Percentiles rank a stretch among this genome's conserved stretches.
Evolutionary conservation across 2,329 filamentous ascomycete genomes (phyloP).

Genomic region (Lecanicillium sp.): DNA sequence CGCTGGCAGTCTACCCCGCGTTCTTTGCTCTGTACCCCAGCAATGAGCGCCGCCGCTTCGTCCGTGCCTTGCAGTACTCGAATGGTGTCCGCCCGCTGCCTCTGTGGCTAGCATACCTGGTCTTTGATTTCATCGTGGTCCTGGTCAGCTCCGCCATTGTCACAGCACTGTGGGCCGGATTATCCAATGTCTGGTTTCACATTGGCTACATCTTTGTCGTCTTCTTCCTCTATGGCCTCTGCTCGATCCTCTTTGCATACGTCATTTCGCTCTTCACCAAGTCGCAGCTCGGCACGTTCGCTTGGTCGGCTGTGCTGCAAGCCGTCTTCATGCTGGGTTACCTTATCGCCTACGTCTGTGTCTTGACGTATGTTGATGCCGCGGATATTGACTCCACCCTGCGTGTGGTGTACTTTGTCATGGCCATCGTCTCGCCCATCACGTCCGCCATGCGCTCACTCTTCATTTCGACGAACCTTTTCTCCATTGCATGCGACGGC

Average conservation of each 20-base stretch:
- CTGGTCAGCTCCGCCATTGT: constrained; percentile 58
- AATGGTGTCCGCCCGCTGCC: constrained; percentile 80
- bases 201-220: constrained; percentile 77
- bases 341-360: constrained; percentile 63
- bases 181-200: constrained; percentile 66
- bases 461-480: constrained; percentile 75
- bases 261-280: constrained; percentile 72
- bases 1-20: constrained; percentile 70
- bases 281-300: constrained; percentile 78
- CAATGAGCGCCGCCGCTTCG: constrained; percentile 70
- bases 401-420: constrained; percentile 65
- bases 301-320: constrained; percentile 72
- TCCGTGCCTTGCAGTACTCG: constrained; percentile 82
- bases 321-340: constrained; percentile 66
- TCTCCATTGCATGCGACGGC: constrained; percentile 70
- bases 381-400: constrained; percentile 62
- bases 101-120: constrained; percentile 76
- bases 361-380: constrained; percentile 68
- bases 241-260: constrained; percentile 71
- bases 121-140: constrained; percentile 74
- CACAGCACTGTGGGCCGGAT: constrained; percentile 61
- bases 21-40: constrained; percentile 89
- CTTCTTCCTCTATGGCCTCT: constrained; percentile 73
- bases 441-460: constrained; percentile 68
- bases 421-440: constrained; percentile 69